Conservation (phyloP, 805 yeast genomes). For the Nakazawaea ernobii region DNA sequence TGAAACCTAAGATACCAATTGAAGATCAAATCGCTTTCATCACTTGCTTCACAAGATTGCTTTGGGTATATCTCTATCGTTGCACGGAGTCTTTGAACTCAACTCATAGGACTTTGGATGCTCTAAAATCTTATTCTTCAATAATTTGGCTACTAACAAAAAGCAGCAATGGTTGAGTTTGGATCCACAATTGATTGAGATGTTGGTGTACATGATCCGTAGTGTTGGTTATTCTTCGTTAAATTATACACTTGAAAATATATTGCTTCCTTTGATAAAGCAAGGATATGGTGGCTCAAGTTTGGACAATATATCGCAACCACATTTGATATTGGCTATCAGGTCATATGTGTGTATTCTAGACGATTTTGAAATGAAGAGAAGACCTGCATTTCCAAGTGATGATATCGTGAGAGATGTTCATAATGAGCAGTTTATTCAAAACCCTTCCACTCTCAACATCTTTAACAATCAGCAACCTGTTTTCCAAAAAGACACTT, state of each 20-base stretch:
- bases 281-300: conserved; percentile 43
- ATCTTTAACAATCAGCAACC: conserved; percentile 24
- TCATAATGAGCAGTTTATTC: not conserved
- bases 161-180: conserved; percentile 75
- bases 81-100: conserved; percentile 85
- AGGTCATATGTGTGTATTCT: conserved; percentile 69
- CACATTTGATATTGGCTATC: conserved; percentile 62
- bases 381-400: conserved; percentile 71
- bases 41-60: conserved; percentile 62
- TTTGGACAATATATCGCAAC: conserved; percentile 63
- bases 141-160: conserved; percentile 30
- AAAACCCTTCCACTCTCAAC: not conserved
- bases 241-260: conserved; percentile 74
- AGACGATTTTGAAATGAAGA: conserved; percentile 50
- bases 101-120: conserved; percentile 73
- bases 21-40: conserved; percentile 50
- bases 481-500: conserved; percentile 36
- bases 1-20: conserved; percentile 55
- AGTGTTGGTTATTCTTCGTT: conserved; percentile 74
- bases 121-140: conserved; percentile 51
- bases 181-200: conserved; percentile 55
- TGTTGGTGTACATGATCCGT: conserved; percentile 69
- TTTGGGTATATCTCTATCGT: conserved; percentile 88
- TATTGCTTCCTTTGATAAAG: conserved; percentile 64
- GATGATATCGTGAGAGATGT: conserved; percentile 31